Evolutionary conservation across 106 monocot species (phyloP), one percentile per base, ranked within the genome.

Genomic region (Iris macrosiphon): DNA sequence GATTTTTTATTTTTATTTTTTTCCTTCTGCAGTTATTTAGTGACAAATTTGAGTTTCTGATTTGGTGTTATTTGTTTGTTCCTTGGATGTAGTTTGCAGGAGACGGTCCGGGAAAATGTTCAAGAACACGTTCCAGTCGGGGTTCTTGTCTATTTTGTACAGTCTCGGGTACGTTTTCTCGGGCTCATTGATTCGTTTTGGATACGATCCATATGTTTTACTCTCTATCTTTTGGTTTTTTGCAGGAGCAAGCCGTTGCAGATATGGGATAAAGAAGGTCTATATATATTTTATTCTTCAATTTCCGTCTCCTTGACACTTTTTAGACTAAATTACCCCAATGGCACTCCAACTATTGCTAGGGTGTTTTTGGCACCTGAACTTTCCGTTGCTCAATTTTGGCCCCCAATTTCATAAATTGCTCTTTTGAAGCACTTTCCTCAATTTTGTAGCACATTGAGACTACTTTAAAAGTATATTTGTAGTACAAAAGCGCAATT

Each of bases 251-350:
- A 94, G 55, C 94, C 94, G 39, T 71, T 94, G 64, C 94, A 94
- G 71, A 94, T 94, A 67, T 94, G 94, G 94, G 94, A 94, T 49
- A 94, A 94, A 65, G 94, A 94, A 81, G 93, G 93, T 93, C 6
- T 22, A 17, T 59, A 46, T 50, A 7, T 26, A 28, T 55, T 38
- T 31, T 12, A 46, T 2, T 46, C 20, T 46, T 19, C 20, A 5
- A 2, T 23, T 57, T 38, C 55, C 45, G 11, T 22, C 0, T 49
- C 22, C 0, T 11, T 16, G 2, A 28, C 11, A 5, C 3, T 27
- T 19, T 7, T 65, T n/a, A n/a, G n/a, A n/a, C n/a, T n/a, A n/a
- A n/a, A n/a, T n/a, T n/a, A n/a, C n/a, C n/a, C n/a, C n/a, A n/a
- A n/a, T n/a, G n/a, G n/a, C n/a, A n/a, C n/a, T n/a, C n/a, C n/a